phyloP scores from a whole-genome alignment of 495 filamentous ascomycete genomes.

The Hyaloscypha finlandica region DNA sequence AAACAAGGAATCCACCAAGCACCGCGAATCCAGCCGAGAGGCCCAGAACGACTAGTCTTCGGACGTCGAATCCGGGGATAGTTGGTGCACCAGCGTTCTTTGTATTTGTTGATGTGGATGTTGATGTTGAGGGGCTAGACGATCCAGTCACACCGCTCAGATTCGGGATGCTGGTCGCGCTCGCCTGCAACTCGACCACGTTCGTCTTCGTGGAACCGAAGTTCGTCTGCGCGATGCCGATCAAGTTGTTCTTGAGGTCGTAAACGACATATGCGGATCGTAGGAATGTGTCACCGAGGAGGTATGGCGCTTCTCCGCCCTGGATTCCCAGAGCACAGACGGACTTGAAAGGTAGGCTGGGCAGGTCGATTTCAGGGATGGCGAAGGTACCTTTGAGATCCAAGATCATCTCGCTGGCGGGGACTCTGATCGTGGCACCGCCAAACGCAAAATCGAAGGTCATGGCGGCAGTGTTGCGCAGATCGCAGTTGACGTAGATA shows the following conservation, averaged over 20 bases:
- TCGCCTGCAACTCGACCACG: slow-evolving; percentile 44
- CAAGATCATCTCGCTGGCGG: slow-evolving; percentile 74
- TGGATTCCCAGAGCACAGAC: slow-evolving; percentile 33
- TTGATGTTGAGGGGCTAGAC: no score
- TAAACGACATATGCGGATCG: slow-evolving; percentile 93
- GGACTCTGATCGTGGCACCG: slow-evolving; percentile 64
- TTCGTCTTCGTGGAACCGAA: slow-evolving; percentile 66
- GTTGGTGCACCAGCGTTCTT: background rate
- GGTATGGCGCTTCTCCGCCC: slow-evolving; percentile 29
- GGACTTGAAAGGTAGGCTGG: slow-evolving; percentile 37
- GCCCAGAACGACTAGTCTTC: background rate
- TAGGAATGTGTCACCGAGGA: slow-evolving; percentile 86
- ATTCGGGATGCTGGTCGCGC: slow-evolving; percentile 27
- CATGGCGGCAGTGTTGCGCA: slow-evolving; percentile 57
- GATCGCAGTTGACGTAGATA: slow-evolving; percentile 48
- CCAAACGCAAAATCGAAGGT: slow-evolving; percentile 53
- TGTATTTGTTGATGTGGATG: slow-evolving; percentile 20
- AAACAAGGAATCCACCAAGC: background rate
- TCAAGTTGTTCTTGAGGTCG: slow-evolving; percentile 80
- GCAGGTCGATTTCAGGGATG: slow-evolving; percentile 29
- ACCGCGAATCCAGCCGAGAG: background rate
- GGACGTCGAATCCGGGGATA: background rate
- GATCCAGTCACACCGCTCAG: slow-evolving; percentile 40
- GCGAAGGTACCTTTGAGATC: slow-evolving; percentile 43
- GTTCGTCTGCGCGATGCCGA: slow-evolving; percentile 83